phyloP scores from a whole-genome alignment of 1,284 basidiomycete genomes.

The Ustilago crameri region DNA sequence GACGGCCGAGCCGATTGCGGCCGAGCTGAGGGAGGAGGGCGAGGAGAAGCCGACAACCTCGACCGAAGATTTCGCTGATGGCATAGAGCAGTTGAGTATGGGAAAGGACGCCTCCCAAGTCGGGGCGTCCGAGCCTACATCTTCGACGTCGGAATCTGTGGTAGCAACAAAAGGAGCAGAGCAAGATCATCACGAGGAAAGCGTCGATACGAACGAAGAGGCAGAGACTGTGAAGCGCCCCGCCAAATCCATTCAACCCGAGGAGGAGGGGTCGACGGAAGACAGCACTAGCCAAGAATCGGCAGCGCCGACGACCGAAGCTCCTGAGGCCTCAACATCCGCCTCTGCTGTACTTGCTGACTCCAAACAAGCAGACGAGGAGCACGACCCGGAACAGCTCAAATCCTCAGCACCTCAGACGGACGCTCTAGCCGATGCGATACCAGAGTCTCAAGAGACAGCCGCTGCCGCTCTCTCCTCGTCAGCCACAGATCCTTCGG shows the following conservation, averaged over 20 bases:
- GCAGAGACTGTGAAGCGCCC: background rate
- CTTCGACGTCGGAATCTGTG: background rate
- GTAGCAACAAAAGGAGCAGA: background rate
- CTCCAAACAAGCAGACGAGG: background rate
- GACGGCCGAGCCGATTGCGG: background rate
- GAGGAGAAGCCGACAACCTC: background rate
- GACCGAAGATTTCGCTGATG: background rate
- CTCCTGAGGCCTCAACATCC: background rate
- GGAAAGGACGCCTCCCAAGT: background rate
- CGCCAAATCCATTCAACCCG: background rate
- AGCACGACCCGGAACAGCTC: background rate
- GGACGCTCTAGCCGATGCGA: background rate
- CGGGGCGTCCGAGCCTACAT: background rate
- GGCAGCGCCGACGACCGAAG: background rate
- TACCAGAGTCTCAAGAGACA: background rate
- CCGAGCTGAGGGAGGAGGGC: background rate
- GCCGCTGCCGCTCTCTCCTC: background rate
- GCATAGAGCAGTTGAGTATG: background rate
- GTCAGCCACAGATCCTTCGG: background rate
- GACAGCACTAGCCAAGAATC: background rate
- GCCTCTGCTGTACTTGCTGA: background rate
- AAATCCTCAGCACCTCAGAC: background rate
- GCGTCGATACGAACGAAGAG: background rate
- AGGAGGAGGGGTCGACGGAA: background rate
- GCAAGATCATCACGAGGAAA: background rate